Conservation (phyloP, 2,329 filamentous ascomycete genomes). For the Taxawa tesnikishii region DNA sequence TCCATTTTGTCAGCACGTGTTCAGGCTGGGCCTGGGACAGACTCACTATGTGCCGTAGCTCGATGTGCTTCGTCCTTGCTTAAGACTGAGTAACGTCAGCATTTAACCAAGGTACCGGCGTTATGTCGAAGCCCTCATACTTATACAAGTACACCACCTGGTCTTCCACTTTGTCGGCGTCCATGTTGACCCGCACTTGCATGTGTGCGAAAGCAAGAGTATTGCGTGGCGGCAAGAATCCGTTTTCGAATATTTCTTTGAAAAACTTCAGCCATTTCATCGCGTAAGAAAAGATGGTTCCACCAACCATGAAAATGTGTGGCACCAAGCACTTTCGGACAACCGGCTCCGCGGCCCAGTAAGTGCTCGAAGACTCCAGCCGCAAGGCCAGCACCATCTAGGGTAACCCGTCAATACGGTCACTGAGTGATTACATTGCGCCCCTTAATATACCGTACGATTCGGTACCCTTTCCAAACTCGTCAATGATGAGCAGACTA, state of each 20-base stretch:
- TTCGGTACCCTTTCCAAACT: constrained; percentile 67
- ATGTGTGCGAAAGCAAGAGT: constrained; percentile 57
- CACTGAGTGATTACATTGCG: constrained; percentile 3
- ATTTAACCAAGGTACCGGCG: too few species aligned
- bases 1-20: constrained; percentile 71
- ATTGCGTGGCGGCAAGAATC: constrained; percentile 33
- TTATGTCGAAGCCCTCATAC: too few species aligned
- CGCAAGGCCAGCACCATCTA: constrained; percentile 52
- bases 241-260: constrained; percentile 57
- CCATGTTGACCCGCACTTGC: constrained; percentile 50
- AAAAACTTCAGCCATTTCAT: constrained; percentile 29
- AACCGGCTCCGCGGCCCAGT: constrained; percentile 31
- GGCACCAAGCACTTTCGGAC: constrained; percentile 48
- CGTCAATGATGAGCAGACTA: constrained; percentile 81
- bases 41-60: constrained; percentile 84
- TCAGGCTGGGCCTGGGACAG: constrained; percentile 46
- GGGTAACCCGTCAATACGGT: constrained; percentile 1
- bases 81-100: too few species aligned
- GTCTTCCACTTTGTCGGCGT: constrained; percentile 40
- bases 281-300: too few species aligned
- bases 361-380: constrained; percentile 49
- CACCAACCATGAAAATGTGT: constrained; percentile 51
- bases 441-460: constrained; percentile 29
- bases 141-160: constrained; percentile 67
- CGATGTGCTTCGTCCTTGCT: constrained; percentile 56